Evolutionary conservation across 2,329 filamentous ascomycete species (phyloP).

Genomic region (Emmonsia crescens): DNA sequence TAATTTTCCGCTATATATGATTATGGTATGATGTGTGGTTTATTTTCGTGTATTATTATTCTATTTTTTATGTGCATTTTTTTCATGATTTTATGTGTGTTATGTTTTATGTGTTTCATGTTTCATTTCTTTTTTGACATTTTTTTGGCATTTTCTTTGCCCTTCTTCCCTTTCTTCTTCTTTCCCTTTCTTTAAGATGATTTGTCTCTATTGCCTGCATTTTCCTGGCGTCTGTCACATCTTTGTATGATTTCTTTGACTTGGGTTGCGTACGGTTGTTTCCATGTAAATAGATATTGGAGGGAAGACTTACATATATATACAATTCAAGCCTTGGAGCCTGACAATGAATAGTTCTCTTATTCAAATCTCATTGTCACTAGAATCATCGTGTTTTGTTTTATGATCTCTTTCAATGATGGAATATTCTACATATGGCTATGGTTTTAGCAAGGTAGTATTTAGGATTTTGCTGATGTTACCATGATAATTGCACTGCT

Average conservation of each 20-base stretch:
- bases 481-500: not conserved
- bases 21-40: constrained; percentile 14
- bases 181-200: too few relatives aligned
- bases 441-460: not conserved
- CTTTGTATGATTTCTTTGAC: not conserved
- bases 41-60: not conserved
- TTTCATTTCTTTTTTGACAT: constrained; percentile 9
- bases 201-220: not conserved
- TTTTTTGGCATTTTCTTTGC: not conserved
- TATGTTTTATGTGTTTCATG: constrained; percentile 9
- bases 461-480: not conserved
- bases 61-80: not conserved
- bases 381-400: not conserved
- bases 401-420: not conserved
- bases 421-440: not conserved
- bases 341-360: not conserved
- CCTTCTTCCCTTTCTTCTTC: not conserved
- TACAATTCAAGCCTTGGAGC: not conserved
- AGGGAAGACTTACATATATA: not conserved
- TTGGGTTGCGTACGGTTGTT: not conserved
- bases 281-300: not conserved
- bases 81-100: not conserved
- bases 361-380: not conserved
- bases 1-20: not conserved
- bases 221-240: not conserved